Evolutionary conservation across 768 basidiomycete genomes (phyloP).

Genomic region (Neoboletus magnificus): DNA sequence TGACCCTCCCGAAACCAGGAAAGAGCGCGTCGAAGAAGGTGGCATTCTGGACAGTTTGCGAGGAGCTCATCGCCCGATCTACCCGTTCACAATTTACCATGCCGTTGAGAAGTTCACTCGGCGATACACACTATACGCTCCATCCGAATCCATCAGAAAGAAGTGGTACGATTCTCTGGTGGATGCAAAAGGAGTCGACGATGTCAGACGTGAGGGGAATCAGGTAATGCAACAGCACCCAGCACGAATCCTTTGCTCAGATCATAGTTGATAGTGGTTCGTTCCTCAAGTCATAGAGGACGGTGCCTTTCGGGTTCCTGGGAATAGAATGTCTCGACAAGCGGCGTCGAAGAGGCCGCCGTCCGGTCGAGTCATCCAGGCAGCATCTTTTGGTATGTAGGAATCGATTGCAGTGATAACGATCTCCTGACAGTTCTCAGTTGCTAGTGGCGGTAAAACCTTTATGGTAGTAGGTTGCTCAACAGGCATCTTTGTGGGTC

Average conservation of each 20-base stretch:
- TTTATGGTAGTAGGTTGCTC: slow-evolving; percentile 65
- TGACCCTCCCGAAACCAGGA: slow-evolving; percentile 56
- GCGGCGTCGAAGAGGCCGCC: slow-evolving; percentile 32
- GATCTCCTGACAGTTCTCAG: slow-evolving; percentile 31
- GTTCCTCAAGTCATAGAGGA: slow-evolving; percentile 57
- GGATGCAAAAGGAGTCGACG: slow-evolving; percentile 61
- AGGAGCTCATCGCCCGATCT: slow-evolving; percentile 53
- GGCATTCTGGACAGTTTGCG: slow-evolving; percentile 54
- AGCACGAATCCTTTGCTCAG: slow-evolving; percentile 6
- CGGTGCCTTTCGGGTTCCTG: slow-evolving; percentile 54
- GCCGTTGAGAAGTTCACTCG: slow-evolving; percentile 52
- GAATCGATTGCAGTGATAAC: not conserved
- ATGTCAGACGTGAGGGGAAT: slow-evolving; percentile 65
- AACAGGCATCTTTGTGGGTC: slow-evolving; percentile 67
- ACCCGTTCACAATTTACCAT: slow-evolving; percentile 77
- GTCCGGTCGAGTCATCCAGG: slow-evolving; percentile 59
- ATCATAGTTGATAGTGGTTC: slow-evolving; percentile 52
- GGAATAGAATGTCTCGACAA: slow-evolving; percentile 31
- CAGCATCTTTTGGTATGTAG: slow-evolving; percentile 60
- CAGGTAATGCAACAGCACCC: slow-evolving; percentile 45
- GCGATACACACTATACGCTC: slow-evolving; percentile 70
- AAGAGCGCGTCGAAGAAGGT: slow-evolving; percentile 58
- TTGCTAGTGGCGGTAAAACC: slow-evolving; percentile 42
- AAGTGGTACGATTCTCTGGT: slow-evolving; percentile 62
- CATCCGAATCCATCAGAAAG: slow-evolving; percentile 52